Base-by-base conservation (phyloP, 2,329 filamentous ascomycete genomes). In the Nigrospora osmanthi region DNA sequence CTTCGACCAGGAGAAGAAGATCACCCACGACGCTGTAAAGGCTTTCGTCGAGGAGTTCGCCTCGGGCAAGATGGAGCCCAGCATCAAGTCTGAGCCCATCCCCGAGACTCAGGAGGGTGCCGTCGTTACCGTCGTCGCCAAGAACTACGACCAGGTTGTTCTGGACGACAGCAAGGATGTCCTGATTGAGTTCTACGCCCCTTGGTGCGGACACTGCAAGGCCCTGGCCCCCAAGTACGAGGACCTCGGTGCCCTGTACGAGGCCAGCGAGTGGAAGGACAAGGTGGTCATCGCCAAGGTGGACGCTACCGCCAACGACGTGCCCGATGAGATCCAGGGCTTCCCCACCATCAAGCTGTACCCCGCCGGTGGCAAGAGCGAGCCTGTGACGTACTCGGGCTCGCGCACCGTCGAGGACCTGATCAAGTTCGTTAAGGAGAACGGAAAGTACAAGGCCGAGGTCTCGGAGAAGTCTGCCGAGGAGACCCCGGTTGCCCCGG, bases 191-290 rank as follows among this genome's bases (percentile, higher is more conserved):
- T 97, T 95, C 76, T 98, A 98, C 74, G 93, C 93, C 48, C 93
- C 93, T 53, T 98, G 93, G 93, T 98, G 93, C 67, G 93, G 93
- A 58, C 93, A 98, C 81, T 98, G 93, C 88, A 97, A 97, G 81
- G 90, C 82, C 68, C 85, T 98, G 51, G 91, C 93, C 46, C 93
- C 93, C 60, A 85, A 95, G 69, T 98, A 96, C 69, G 93, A 98
- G 52, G 88, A 96, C 68, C 86, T 98, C 48, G 93, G 80, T 46
- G 68, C 76, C 48, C 75, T 81, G 48, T 96, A 89, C 72, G 75
- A 81, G 80, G 68, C 81, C 81, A 75, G 85, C 73, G 83, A 87
- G 57, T 85, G 83, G 70, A 86, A 87, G 67, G 76, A 83, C 72
- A 83, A 89, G 71, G 87, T 98, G 48, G 76, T 93, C 59, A 87